Conservation (phyloP, 2,329 filamentous ascomycete species). For the Sphaerulina musiva region DNA sequence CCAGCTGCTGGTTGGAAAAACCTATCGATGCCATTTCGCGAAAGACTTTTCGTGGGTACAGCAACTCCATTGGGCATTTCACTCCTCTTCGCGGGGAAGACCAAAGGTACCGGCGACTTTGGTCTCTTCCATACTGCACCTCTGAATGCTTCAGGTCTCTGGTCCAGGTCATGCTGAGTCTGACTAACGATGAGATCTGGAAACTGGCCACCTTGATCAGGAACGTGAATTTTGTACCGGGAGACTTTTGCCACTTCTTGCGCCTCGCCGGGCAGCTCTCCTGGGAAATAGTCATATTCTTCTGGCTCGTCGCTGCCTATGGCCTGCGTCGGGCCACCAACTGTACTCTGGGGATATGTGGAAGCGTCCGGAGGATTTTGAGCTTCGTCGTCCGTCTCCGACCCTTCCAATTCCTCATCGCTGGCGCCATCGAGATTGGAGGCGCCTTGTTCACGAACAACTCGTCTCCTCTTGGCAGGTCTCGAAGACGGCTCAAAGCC, state of each 20-base stretch:
- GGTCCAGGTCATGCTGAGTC: constrained; percentile 36
- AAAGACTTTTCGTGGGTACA: neutral
- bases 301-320: constrained; percentile 16
- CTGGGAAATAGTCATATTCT: constrained; percentile 25
- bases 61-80: constrained; percentile 1
- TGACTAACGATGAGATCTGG: constrained; percentile 41
- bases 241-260: constrained; percentile 29
- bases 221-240: constrained; percentile 41
- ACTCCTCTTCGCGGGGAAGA: constrained; percentile 1
- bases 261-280: constrained; percentile 20
- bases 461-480: constrained; percentile 29
- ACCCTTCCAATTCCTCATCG: constrained; percentile 20
- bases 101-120: constrained; percentile 3
- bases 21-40: constrained; percentile 14
- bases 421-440: constrained; percentile 24
- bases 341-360: constrained; percentile 2
- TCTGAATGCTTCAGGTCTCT: constrained; percentile 41
- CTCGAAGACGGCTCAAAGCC: constrained; percentile 31
- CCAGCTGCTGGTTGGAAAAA: constrained; percentile 16
- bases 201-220: constrained; percentile 37
- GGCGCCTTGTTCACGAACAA: constrained; percentile 14
- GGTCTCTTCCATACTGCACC: constrained; percentile 46
- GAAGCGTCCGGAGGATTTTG: constrained; percentile 16
- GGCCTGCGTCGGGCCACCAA: constrained; percentile 7
- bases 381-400: constrained; percentile 20